Evolutionary conservation across 768 basidiomycete species (phyloP), one percentile per base, ranked within the genome.

Genomic region (Lactarius akahatsu): DNA sequence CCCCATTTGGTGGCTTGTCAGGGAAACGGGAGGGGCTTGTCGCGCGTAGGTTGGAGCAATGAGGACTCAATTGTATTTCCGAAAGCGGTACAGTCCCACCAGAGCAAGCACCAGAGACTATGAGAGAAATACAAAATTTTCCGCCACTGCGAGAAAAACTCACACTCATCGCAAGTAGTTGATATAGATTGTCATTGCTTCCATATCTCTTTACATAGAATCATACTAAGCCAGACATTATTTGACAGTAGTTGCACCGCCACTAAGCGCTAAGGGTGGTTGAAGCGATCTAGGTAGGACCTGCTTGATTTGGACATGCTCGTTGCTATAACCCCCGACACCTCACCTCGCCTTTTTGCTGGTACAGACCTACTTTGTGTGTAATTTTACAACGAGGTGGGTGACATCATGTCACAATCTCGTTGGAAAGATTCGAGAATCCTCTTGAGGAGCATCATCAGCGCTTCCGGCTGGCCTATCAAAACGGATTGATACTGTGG

Each of bases 271-370:
- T 66, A 52, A 62, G 18, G 16, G 30, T 54, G 20, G 52, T 15
- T 11, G 55, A 52, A 60, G 57, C 59, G 64, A 65, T 40, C 52
- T 47, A 30, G n/a, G n/a, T n/a, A n/a, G 32, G 47, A 40, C 30
- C 30, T 63, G n/a, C 41, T 61, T 65, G 34, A 65, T 61, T 56
- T 30, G 40, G 65, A 32, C 61, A 34, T 58, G 65, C 18, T 62
- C 50, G 66, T 67, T 67, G 66, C 66, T 67, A 67, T 67, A 67
- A 63, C 50, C 43, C 57, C 58, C 62, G 13, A 65, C 55, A 57
- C 34, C 59, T 65, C 59, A 61, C 40, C 38, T 40, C 56, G 28
- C 38, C 50, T 32, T 47, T 61, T 55, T 16, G 26, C 64, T 30
- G 16, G 50, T 41, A 47, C 64, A 55, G 57, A 34, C 52, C 52